Conservation (phyloP, 2,329 filamentous ascomycete genomes). For the Trichoderma arundinaceum region DNA sequence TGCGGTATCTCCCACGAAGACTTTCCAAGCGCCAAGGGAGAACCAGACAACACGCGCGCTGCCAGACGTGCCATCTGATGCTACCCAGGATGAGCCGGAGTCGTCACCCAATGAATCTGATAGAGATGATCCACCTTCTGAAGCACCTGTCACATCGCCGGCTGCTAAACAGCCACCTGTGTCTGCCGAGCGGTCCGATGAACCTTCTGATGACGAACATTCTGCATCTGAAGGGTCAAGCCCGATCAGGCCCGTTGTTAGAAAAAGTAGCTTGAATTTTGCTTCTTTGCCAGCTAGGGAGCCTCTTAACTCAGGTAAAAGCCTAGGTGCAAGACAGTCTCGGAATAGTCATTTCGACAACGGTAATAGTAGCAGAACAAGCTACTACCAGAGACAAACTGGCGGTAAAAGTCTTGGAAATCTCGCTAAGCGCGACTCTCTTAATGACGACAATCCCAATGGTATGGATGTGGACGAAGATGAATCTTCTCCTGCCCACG, state of each 20-base stretch:
- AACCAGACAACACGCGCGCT: conserved; percentile 46
- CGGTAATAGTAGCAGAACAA: conserved; percentile 68
- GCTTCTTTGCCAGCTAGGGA: conserved; percentile 90
- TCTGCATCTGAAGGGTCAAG: conserved; percentile 75
- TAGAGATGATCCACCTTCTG: conserved; percentile 30
- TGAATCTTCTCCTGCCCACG: conserved; percentile 40
- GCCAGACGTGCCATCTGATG: conserved; percentile 25
- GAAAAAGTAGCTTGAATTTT: conserved; percentile 95
- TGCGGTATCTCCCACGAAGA: conserved; percentile 44
- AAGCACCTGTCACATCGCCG: conserved; percentile 2
- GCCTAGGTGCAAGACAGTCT: conserved; percentile 73
- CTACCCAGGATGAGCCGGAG: conserved; percentile 1
- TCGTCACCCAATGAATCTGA: conserved; percentile 25
- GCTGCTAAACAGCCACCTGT: conserved; percentile 10
- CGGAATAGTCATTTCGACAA: conserved; percentile 80
- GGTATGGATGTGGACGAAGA: conserved; percentile 60
- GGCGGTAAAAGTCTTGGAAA: conserved; percentile 74
- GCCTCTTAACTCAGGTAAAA: conserved; percentile 83
- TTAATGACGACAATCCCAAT: conserved; percentile 55
- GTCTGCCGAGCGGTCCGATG: not conserved
- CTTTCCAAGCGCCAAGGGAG: conserved; percentile 53
- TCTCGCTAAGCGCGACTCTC: conserved; percentile 50
- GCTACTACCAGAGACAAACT: conserved; percentile 75
- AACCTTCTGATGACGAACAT: conserved; percentile 46
- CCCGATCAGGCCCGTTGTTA: conserved; percentile 75